These are phyloP conservation scores for Verticillium tricorpus DNA, from an alignment of 2,329 filamentous ascomycete species.

Conservation along the genomic window DNA sequence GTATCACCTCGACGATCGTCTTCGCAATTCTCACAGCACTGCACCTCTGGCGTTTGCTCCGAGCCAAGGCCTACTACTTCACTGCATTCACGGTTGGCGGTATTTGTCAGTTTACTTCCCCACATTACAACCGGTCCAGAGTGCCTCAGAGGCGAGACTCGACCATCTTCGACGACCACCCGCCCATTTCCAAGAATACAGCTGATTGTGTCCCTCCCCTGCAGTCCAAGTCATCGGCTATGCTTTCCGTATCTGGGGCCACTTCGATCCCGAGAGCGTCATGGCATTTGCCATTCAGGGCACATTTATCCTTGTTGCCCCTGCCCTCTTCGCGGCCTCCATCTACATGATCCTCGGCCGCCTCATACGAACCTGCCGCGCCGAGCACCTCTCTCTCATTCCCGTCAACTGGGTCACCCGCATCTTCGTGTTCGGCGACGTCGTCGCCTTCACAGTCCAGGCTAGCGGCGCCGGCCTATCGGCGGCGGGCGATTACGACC, in stretches of 20 bases:
- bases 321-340: slow-evolving; percentile 42
- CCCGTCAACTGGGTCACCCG: slow-evolving; percentile 33
- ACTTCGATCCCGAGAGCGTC: slow-evolving; percentile 14
- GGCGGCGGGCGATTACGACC: slow-evolving; percentile 23
- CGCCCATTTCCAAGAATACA: neutral
- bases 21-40: slow-evolving; percentile 11
- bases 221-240: slow-evolving; percentile 2
- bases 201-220: neutral
- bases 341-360: slow-evolving; percentile 46
- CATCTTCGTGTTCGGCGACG: slow-evolving; percentile 41
- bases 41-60: slow-evolving; percentile 8
- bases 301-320: slow-evolving; percentile 37
- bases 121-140: neutral
- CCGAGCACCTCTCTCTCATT: slow-evolving; percentile 13
- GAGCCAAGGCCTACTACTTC: slow-evolving; percentile 11
- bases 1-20: slow-evolving; percentile 7
- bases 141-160: no score
- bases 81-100: slow-evolving; percentile 10
- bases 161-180: neutral
- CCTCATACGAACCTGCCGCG: slow-evolving; percentile 22
- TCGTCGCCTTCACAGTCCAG: slow-evolving; percentile 39
- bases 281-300: slow-evolving; percentile 17
- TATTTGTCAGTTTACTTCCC: slow-evolving; percentile 4
- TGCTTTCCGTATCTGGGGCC: slow-evolving; percentile 8
- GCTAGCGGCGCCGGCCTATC: slow-evolving; percentile 27